Evolutionary conservation across 129 eudicot species (phyloP), one percentile per base, ranked within the genome.

Genomic region (Flaveria robusta): DNA sequence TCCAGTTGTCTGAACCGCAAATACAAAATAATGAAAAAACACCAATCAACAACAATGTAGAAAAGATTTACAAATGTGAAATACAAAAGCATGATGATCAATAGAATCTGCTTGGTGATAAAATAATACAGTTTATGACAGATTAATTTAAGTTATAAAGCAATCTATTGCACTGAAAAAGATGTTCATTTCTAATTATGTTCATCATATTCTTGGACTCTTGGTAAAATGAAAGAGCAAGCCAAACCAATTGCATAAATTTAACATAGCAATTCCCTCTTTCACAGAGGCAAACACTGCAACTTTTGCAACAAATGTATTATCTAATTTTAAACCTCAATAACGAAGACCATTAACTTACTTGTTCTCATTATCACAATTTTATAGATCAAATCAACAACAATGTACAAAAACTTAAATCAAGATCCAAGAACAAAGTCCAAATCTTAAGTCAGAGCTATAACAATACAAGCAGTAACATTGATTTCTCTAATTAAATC

Each of bases 1-100:
- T 81, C 88, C 88, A 85, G 78, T 85, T 85, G 65, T 85, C 88
- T 85, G 22, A 42, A 22, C 23, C 16, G 34, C 29, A 41, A 41
- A 60, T 3, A 70, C 29, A 79, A 5, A 9, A 9, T 34, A 4
- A 29, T 5, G 4, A 16, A 8, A 7, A 19, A 3, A 13, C 1
- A 29, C 68, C 43, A 29, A 29, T 14, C 45, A 63, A 63, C 20
- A 62, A 60, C 18, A 55, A 20, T 0, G 8, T 10, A 9, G n/a
- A 9, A 9, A 23, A 8, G 16, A 9, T 22, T 10, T 58, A 11
- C 2, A n/a, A 41, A 29, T 1, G 1, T 34, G 5, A n/a, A 31
- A 34, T 15, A 23, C 24, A 11, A 23, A 19, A 24, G n/a, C 0
- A 0, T 24, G 8, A 11, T 10, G n/a, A 29, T 6, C 3, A 1